Evolutionary conservation across 2,329 filamentous ascomycete species (phyloP).

Genomic region (Diaporthe sp.): DNA sequence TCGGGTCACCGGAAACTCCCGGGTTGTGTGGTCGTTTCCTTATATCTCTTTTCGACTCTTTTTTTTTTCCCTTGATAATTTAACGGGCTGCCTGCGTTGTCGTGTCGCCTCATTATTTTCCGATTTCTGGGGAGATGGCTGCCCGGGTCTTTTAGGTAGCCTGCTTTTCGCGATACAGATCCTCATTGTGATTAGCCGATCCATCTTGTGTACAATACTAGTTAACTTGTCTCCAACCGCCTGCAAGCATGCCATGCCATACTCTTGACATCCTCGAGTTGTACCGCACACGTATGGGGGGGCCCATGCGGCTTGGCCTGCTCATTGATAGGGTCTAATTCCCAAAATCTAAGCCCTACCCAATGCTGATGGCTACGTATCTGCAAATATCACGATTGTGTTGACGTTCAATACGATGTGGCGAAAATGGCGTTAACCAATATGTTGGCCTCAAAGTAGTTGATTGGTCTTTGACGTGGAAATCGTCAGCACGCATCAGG

Average conservation of each 20-base stretch:
- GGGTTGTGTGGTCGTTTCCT: constrained; percentile 31
- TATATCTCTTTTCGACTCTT: constrained; percentile 35
- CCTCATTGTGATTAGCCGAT: constrained; percentile 31
- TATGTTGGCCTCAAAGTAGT: background rate
- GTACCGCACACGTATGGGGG: background rate
- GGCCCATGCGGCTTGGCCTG: background rate
- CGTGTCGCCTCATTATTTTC: constrained; percentile 32
- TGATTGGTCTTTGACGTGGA: background rate
- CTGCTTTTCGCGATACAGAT: constrained; percentile 30
- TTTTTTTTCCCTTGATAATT: constrained; percentile 35
- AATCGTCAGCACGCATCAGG: background rate
- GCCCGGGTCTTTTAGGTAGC: constrained; percentile 30
- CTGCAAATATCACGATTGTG: background rate
- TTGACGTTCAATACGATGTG: background rate
- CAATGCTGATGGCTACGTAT: background rate
- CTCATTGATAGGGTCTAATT: background rate
- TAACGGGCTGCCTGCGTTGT: constrained; percentile 35
- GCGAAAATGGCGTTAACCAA: background rate
- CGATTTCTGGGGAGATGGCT: constrained; percentile 17
- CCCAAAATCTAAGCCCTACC: background rate
- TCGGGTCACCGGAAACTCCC: constrained; percentile 24
- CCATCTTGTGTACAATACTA: constrained; percentile 36
- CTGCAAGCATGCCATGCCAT: background rate
- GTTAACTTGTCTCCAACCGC: constrained; percentile 32
- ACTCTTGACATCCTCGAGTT: background rate